Conservation (phyloP, 352 stramenopile species). For the Globisporangium splendens region DNA sequence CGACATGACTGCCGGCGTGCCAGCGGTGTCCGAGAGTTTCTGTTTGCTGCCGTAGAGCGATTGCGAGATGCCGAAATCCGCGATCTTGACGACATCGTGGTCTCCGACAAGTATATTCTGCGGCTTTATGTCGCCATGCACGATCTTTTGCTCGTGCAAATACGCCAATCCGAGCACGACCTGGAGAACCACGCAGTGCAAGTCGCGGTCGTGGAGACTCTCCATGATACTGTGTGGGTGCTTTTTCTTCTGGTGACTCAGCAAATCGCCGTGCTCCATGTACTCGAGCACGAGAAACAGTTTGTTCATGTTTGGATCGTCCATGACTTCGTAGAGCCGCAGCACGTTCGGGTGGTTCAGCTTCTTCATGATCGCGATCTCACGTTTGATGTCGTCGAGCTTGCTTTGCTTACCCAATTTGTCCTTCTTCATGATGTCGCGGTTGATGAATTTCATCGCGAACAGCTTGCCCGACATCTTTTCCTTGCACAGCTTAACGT, state of each 20-base stretch:
- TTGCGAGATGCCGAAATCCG: constrained; percentile 89
- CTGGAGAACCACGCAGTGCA: constrained; percentile 72
- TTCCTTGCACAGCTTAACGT: constrained; percentile 89
- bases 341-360: constrained; percentile 95
- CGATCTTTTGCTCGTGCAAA: constrained; percentile 81
- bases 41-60: constrained; percentile 80
- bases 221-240: constrained; percentile 29
- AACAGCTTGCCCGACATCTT: constrained; percentile 72
- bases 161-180: constrained; percentile 87
- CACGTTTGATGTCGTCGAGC: constrained; percentile 86
- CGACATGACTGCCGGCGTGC: constrained; percentile 91
- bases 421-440: constrained; percentile 85
- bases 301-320: constrained; percentile 92
- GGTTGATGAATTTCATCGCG: constrained; percentile 87
- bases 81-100: constrained; percentile 90
- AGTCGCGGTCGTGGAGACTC: constrained; percentile 58
- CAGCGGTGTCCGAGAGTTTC: constrained; percentile 73
- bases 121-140: constrained; percentile 86
- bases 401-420: constrained; percentile 79
- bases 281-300: constrained; percentile 98
- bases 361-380: constrained; percentile 98
- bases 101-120: constrained; percentile 87
- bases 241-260: constrained; percentile 76
- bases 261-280: constrained; percentile 83
- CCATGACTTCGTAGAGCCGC: constrained; percentile 94